Conservation (phyloP, 768 basidiomycete genomes). For the Dacryopinax spathularia region DNA sequence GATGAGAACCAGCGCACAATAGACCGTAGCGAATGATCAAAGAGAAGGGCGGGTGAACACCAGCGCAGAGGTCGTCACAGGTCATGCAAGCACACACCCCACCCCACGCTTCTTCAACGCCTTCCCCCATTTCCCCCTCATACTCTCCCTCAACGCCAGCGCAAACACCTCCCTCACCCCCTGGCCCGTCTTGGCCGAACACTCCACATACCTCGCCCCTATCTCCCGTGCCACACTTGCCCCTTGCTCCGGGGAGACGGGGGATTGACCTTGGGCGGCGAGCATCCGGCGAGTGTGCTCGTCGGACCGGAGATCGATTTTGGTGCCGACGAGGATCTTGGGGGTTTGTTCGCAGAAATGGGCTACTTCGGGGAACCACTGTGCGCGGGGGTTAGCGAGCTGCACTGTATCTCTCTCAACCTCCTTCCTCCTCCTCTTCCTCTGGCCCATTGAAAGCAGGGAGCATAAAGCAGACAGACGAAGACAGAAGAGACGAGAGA, state of each 20-base stretch:
- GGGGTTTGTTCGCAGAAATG: constrained; percentile 87
- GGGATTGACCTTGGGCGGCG: constrained; percentile 65
- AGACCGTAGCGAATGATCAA: background rate
- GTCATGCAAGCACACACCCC: constrained; percentile 49
- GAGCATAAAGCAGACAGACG: too few relatives aligned
- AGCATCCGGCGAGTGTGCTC: constrained; percentile 77
- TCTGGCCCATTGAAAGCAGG: too few relatives aligned
- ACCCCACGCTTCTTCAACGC: constrained; percentile 42
- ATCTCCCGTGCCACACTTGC: constrained; percentile 79
- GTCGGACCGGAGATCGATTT: constrained; percentile 80
- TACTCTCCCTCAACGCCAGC: constrained; percentile 74
- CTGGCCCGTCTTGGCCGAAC: constrained; percentile 79
- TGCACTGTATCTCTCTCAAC: too few relatives aligned
- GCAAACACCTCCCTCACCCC: constrained; percentile 89
- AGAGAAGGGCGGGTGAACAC: background rate
- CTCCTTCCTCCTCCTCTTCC: too few relatives aligned
- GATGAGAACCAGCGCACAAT: background rate
- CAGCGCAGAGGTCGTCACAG: background rate
- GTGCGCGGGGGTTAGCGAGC: too few relatives aligned
- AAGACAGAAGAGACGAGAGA: background rate
- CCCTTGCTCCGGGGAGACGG: constrained; percentile 74
- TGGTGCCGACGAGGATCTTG: constrained; percentile 82
- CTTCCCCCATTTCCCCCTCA: constrained; percentile 67
- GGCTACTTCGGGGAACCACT: constrained; percentile 90
- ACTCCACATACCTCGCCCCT: constrained; percentile 85